A percentile compares a stretch with the other conserved stretches of the same genome.
These are phyloP conservation scores for Helenozyma rhizophorensis DNA, from an alignment of 805 yeast genomes.

Conservation along the genomic window DNA sequence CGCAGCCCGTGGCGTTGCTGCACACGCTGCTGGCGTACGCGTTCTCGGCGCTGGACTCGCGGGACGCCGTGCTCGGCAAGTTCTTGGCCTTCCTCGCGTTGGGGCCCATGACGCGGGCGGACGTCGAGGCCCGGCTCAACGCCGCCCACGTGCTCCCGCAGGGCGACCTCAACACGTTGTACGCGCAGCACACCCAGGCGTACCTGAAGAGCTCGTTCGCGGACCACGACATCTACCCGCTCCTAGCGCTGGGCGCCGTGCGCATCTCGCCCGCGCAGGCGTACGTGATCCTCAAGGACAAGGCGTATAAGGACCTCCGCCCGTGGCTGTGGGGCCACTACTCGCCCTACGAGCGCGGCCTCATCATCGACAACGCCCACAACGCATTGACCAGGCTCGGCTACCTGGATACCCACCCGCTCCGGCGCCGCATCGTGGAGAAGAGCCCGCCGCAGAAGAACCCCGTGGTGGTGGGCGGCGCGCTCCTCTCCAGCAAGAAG, in stretches of 20 bases:
- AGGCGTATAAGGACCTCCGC: constrained; percentile 35
- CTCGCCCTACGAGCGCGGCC: constrained; percentile 26
- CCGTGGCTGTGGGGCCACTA: constrained; percentile 36
- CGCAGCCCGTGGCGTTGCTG: constrained; percentile 2
- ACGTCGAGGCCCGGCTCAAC: constrained; percentile 6
- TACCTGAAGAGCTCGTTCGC: constrained; percentile 29
- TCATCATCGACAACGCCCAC: constrained; percentile 30
- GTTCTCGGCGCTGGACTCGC: constrained; percentile 7
- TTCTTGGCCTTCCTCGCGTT: constrained; percentile 14
- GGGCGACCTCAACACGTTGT: constrained; percentile 16
- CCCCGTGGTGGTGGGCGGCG: constrained; percentile 24
- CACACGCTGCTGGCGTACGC: constrained; percentile 10
- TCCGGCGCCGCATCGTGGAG: constrained; percentile 29
- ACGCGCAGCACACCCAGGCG: constrained; percentile 25
- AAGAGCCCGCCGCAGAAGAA: constrained; percentile 1
- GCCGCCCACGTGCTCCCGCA: constrained; percentile 5
- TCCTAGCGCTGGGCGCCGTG: constrained; percentile 7
- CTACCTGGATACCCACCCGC: constrained; percentile 40
- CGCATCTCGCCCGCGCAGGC: constrained; percentile 5
- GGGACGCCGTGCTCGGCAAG: constrained; percentile 5
- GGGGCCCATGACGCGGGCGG: constrained; percentile 14
- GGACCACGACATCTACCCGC: constrained; percentile 23
- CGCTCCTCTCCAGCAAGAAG: constrained; percentile 15
- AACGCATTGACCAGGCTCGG: constrained; percentile 40
- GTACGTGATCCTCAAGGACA: constrained; percentile 32